phyloP scores from a whole-genome alignment of 2,329 filamentous ascomycete species.

The Colletotrichum tofieldiae region DNA sequence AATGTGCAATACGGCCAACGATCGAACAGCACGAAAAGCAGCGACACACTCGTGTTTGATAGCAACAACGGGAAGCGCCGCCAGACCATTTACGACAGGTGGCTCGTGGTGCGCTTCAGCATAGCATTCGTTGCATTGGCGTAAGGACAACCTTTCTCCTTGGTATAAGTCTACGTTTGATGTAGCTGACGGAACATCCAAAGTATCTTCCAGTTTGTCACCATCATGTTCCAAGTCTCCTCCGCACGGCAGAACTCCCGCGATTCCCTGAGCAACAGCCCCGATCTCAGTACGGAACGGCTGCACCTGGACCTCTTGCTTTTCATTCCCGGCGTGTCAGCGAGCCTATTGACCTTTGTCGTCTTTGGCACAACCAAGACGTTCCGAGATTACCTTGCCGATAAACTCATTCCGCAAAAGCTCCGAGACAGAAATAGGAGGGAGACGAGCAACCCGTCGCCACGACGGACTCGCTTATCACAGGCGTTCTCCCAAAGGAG shows the following conservation, averaged over 20 bases:
- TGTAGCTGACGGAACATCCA: constrained; percentile 4
- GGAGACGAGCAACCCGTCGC: constrained; percentile 6
- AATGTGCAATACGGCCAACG: constrained; percentile 51
- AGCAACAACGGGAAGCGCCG: constrained; percentile 30
- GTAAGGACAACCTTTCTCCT: constrained; percentile 46
- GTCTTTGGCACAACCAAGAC: constrained; percentile 49
- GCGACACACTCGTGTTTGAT: constrained; percentile 33
- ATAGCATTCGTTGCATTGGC: constrained; percentile 60
- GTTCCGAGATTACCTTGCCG: constrained; percentile 45
- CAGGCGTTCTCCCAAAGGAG: constrained; percentile 17
- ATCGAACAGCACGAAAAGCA: constrained; percentile 39
- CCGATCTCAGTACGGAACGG: constrained; percentile 52
- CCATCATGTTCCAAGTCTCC: constrained; percentile 56
- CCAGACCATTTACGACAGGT: constrained; percentile 60
- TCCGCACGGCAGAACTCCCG: constrained; percentile 51
- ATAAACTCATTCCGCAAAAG: constrained; percentile 41
- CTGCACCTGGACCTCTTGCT: constrained; percentile 43
- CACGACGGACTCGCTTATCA: background rate
- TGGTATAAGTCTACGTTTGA: background rate
- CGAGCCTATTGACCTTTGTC: constrained; percentile 46
- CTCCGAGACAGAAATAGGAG: constrained; percentile 7
- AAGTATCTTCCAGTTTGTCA: constrained; percentile 56
- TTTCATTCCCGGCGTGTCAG: constrained; percentile 49
- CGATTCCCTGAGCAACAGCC: constrained; percentile 48
- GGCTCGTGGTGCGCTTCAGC: constrained; percentile 61